Evolutionary conservation across 345 rosid species (phyloP).

Genomic region (Dipteronia dyeriana): DNA sequence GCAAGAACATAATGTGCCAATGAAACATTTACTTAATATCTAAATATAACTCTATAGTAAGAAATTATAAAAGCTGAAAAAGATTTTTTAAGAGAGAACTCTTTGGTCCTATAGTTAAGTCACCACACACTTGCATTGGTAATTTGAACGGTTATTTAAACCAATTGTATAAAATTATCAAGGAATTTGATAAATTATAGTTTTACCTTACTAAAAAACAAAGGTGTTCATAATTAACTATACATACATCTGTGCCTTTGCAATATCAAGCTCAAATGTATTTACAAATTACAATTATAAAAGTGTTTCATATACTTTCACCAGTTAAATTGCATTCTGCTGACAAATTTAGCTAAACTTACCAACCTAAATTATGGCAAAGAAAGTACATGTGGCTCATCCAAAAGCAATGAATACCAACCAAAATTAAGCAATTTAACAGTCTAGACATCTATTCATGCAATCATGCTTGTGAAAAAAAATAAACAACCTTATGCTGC

Average conservation of each 20-base stretch:
- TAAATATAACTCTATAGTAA: too few relatives aligned
- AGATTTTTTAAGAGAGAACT: neutral
- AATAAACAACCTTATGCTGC: neutral
- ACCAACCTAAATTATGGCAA: too few relatives aligned
- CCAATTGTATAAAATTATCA: neutral
- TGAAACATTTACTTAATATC: too few relatives aligned
- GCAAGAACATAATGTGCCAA: neutral
- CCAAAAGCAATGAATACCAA: too few relatives aligned
- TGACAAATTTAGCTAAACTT: too few relatives aligned
- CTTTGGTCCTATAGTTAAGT: neutral
- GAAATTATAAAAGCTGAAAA: neutral
- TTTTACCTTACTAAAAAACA: neutral
- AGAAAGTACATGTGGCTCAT: too few relatives aligned
- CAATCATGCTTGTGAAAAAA: neutral
- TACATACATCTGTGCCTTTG: neutral
- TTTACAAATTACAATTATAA: too few relatives aligned
- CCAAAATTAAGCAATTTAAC: neutral
- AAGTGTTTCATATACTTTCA: too few relatives aligned
- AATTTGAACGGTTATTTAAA: too few relatives aligned
- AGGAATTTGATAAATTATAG: neutral
- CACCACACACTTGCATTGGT: neutral
- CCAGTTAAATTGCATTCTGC: too few relatives aligned
- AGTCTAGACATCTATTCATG: neutral
- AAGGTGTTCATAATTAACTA: neutral
- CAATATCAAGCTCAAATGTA: too few relatives aligned